phyloP scores from a whole-genome alignment of 495 filamentous ascomycete species.

The Penicilliopsis zonata region DNA sequence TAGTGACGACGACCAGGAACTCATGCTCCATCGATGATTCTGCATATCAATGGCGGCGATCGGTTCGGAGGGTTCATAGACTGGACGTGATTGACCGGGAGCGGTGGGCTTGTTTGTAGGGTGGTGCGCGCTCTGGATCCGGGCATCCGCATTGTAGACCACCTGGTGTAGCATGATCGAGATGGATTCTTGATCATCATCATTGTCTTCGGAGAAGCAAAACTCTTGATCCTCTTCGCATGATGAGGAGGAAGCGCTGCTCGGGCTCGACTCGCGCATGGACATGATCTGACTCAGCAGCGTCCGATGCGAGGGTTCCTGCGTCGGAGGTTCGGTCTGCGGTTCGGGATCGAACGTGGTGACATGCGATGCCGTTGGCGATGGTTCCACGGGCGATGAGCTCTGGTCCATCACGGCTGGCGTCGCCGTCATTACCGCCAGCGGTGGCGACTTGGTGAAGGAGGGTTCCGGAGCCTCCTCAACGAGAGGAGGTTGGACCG shows the following conservation, averaged over 20 bases:
- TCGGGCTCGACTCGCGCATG: conserved; percentile 35
- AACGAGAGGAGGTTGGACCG: conserved; percentile 9
- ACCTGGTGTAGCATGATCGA: conserved; percentile 45
- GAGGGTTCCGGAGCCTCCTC: conserved; percentile 40
- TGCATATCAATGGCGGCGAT: conserved; percentile 11
- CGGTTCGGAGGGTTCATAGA: no score
- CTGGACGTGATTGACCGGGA: no score
- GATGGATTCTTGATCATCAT: conserved; percentile 48
- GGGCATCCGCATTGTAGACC: conserved; percentile 23
- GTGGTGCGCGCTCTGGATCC: conserved; percentile 18
- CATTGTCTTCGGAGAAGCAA: conserved; percentile 37
- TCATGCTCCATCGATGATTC: conserved; percentile 33
- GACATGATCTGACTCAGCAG: conserved; percentile 40
- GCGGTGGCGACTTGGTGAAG: no score
- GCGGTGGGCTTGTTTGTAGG: no score
- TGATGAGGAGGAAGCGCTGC: conserved; percentile 27
- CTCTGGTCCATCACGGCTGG: no score
- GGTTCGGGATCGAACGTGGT: conserved; percentile 61
- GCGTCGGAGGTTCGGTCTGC: conserved; percentile 43
- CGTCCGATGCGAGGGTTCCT: conserved; percentile 31
- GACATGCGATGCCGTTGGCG: no score
- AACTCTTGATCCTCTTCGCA: conserved; percentile 39
- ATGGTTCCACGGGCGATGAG: no score
- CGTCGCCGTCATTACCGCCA: no score
- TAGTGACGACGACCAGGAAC: conserved; percentile 40